Percentiles rank a stretch among this genome's conserved stretches.
phyloP scores from a whole-genome alignment of 1,139 yeast genomes.

The Magnusiomyces suaveolens region DNA sequence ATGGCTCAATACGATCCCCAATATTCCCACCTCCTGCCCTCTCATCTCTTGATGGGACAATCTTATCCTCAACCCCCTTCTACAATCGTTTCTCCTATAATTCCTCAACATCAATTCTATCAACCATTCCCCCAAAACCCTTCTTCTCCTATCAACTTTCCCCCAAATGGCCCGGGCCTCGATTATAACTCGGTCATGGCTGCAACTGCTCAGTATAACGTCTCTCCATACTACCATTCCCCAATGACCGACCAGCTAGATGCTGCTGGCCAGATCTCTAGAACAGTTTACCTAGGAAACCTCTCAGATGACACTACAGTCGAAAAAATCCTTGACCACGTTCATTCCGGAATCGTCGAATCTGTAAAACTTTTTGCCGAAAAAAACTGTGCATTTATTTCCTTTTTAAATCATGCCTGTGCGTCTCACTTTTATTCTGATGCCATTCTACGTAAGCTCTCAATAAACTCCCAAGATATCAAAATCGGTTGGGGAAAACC shows the following conservation, averaged over 20 bases:
- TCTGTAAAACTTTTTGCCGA: constrained; percentile 47
- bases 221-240: constrained; percentile 13
- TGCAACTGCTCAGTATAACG: background rate
- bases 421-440: constrained; percentile 46
- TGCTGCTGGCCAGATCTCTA: constrained; percentile 23
- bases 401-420: constrained; percentile 39
- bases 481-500: constrained; percentile 62
- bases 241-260: constrained; percentile 10
- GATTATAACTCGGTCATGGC: too few species aligned
- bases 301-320: constrained; percentile 75
- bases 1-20: constrained; percentile 24
- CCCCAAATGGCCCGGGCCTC: constrained; percentile 1
- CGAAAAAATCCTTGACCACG: constrained; percentile 77
- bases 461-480: constrained; percentile 40
- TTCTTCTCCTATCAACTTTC: constrained; percentile 3
- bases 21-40: constrained; percentile 53
- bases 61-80: too few species aligned
- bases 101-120: too few species aligned
- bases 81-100: too few species aligned
- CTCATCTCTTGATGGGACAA: constrained; percentile 56
- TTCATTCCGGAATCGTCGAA: constrained; percentile 85
- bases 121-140: constrained; percentile 36
- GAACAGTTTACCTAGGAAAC: constrained; percentile 87
- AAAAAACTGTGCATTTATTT: constrained; percentile 38
- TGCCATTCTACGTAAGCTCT: constrained; percentile 36